These are phyloP conservation scores for Cercospora berteroae DNA, from an alignment of 2,329 filamentous ascomycete species.

Conservation along the genomic window DNA sequence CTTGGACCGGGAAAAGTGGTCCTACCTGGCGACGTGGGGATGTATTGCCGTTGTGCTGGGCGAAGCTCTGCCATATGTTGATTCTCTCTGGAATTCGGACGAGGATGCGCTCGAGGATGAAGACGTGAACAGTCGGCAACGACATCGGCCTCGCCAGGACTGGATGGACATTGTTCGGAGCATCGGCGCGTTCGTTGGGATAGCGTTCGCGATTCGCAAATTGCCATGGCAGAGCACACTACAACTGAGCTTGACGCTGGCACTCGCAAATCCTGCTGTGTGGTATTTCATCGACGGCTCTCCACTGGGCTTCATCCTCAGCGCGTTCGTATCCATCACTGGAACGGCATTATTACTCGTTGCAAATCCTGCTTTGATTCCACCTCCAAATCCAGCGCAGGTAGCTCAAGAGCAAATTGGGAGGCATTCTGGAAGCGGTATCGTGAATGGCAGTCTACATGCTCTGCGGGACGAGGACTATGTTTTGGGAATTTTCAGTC, in stretches of 20 bases:
- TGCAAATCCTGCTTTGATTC: conserved; percentile 75
- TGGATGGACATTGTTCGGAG: conserved; percentile 73
- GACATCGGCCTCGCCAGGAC: conserved; percentile 24
- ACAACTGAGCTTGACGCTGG: conserved; percentile 86
- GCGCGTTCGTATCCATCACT: conserved; percentile 66
- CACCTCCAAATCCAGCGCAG: conserved; percentile 56
- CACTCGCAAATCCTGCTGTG: conserved; percentile 84
- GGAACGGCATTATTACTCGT: conserved; percentile 73
- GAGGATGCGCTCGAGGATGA: conserved; percentile 38
- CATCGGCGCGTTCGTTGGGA: conserved; percentile 69
- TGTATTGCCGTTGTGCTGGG: conserved; percentile 74
- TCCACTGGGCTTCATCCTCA: conserved; percentile 77
- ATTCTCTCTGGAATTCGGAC: conserved; percentile 66
- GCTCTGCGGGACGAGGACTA: conserved; percentile 24
- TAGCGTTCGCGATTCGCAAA: conserved; percentile 79
- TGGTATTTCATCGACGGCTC: conserved; percentile 97
- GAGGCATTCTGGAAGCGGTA: conserved; percentile 12
- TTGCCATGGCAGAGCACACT: conserved; percentile 91
- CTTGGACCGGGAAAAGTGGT: conserved; percentile 56
- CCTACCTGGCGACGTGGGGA: conserved; percentile 80
- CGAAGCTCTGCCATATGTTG: conserved; percentile 78
- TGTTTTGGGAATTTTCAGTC: conserved; percentile 53
- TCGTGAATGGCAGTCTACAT: conserved; percentile 26
- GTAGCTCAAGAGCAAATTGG: conserved; percentile 28
- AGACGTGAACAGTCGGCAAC: conserved; percentile 23